phyloP scores from a whole-genome alignment of 2,329 filamentous ascomycete species.

The Madurella fahalii region DNA sequence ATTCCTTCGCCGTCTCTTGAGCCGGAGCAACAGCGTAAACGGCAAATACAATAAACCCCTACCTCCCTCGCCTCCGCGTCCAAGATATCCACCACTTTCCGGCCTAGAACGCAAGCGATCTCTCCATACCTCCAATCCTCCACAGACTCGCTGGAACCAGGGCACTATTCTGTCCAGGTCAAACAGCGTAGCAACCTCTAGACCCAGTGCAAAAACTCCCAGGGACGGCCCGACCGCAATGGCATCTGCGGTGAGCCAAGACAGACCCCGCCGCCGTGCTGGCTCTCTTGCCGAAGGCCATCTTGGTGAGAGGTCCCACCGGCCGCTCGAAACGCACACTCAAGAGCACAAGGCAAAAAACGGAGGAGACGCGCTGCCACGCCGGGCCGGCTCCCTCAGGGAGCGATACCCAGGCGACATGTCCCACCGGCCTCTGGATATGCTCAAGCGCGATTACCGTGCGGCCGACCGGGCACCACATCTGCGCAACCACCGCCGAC shows the following conservation, averaged over 20 bases:
- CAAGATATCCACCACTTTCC: conserved; percentile 13
- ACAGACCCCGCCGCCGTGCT: conserved; percentile 22
- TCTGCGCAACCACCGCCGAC: conserved; percentile 60
- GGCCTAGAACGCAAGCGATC: conserved; percentile 20
- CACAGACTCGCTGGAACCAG: conserved; percentile 28
- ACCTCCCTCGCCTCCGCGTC: conserved; percentile 12
- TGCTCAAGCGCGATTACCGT: conserved; percentile 59
- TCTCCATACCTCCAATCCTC: conserved; percentile 23
- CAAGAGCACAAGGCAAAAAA: conserved; percentile 43
- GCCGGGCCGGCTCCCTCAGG: conserved; percentile 43
- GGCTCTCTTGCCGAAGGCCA: conserved; percentile 53
- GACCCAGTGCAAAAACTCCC: conserved; percentile 4
- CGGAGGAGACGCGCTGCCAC: conserved; percentile 13
- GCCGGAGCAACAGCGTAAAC: conserved; percentile 22
- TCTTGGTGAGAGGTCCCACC: conserved; percentile 58
- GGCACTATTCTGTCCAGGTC: conserved; percentile 26
- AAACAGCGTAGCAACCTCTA: conserved; percentile 23
- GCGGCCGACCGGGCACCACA: conserved; percentile 63
- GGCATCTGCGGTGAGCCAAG: conserved; percentile 27
- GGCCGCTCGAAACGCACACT: conserved; percentile 62
- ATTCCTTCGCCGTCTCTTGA: conserved; percentile 19
- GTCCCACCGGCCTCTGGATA: conserved; percentile 63
- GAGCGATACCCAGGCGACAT: conserved; percentile 61
- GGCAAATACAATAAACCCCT: conserved; percentile 1
- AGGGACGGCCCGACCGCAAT: neutral